Percentiles rank a stretch among this genome's conserved stretches.
These are phyloP conservation scores for Teratosphaeria zuluensis DNA, from an alignment of 2,329 filamentous ascomycete species.

Conservation along the genomic window DNA sequence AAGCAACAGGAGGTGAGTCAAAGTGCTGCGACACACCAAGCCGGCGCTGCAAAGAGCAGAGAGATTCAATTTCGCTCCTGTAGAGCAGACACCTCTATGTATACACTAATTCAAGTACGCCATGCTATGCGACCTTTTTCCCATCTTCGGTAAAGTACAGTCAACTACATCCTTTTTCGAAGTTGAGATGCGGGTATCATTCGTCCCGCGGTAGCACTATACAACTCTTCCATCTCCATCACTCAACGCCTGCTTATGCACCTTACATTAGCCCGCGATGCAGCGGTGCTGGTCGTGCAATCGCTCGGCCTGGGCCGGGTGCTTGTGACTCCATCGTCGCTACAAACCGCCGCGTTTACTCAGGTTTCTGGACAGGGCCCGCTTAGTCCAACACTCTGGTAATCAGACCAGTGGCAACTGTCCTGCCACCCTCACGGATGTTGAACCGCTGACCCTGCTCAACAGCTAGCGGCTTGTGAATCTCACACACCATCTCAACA, in stretches of 20 bases:
- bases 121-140: not conserved
- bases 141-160: not conserved
- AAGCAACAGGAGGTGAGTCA: not conserved
- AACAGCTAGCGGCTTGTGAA: constrained; percentile 76
- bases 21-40: not conserved
- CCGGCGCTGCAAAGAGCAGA: not conserved
- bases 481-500: constrained; percentile 86
- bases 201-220: not conserved
- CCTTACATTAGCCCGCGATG: not conserved
- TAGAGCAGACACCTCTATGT: not conserved
- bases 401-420: constrained; percentile 32
- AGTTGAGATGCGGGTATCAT: not conserved
- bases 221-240: not conserved
- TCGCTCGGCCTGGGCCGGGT: too few relatives aligned
- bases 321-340: not conserved
- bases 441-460: constrained; percentile 95
- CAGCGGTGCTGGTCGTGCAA: not conserved
- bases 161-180: not conserved
- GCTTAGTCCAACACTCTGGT: constrained; percentile 29
- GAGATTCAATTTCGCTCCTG: not conserved
- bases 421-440: constrained; percentile 86
- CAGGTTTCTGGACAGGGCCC: not conserved
- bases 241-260: not conserved
- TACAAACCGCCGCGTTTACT: not conserved
- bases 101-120: not conserved